Percentiles rank a stretch among this genome's conserved stretches.
phyloP scores from a whole-genome alignment of 352 stramenopile genomes.

The Pythium insidiosum region DNA sequence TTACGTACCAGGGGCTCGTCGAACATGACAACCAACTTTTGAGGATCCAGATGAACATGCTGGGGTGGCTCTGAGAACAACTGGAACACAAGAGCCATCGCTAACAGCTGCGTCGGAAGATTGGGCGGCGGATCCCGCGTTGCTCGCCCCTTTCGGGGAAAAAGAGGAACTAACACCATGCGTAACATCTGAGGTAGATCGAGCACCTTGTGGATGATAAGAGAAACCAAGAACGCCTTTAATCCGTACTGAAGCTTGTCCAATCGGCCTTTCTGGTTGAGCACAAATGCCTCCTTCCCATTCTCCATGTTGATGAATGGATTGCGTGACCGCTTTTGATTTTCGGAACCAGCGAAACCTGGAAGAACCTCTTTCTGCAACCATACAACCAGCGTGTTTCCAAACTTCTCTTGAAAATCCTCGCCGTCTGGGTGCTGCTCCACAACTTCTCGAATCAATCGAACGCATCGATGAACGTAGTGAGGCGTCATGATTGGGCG shows the following conservation, averaged over 20 bases:
- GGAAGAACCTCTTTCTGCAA: constrained; percentile 81
- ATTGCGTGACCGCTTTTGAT: constrained; percentile 68
- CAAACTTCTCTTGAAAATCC: constrained; percentile 81
- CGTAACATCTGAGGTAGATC: constrained; percentile 77
- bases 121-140: constrained; percentile 69
- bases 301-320: constrained; percentile 78
- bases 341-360: constrained; percentile 71
- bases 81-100: constrained; percentile 81
- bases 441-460: constrained; percentile 74
- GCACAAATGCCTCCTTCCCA: constrained; percentile 68
- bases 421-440: constrained; percentile 80
- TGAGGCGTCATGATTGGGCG: constrained; percentile 76
- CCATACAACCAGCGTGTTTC: constrained; percentile 78
- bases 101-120: constrained; percentile 69
- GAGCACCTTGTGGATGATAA: constrained; percentile 82
- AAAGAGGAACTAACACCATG: constrained; percentile 76
- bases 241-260: constrained; percentile 82
- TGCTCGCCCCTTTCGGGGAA: constrained; percentile 60
- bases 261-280: constrained; percentile 79
- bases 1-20: constrained; percentile 80
- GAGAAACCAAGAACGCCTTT: constrained; percentile 76
- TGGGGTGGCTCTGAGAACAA: constrained; percentile 79
- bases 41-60: constrained; percentile 65
- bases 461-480: constrained; percentile 80
- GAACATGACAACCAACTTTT: constrained; percentile 79